Base-by-base conservation (phyloP, 305 asterid genomes). In the Fraxinus sp. region DNA sequence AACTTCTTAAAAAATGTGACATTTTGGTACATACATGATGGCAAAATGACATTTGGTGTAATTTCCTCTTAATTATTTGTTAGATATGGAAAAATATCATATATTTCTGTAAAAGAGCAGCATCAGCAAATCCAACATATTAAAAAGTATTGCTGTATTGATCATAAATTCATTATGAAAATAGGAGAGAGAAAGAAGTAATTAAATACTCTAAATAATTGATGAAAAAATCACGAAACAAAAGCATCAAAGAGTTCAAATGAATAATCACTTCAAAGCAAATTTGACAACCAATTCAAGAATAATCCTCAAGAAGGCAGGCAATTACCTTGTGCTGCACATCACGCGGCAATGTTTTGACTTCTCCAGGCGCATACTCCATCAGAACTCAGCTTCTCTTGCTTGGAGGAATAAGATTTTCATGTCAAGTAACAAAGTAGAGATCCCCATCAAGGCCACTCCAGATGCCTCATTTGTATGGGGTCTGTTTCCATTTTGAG, bases 401-500 rank as follows among this genome's bases (percentile, higher is more conserved):
- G 86, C 95, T 90, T 57, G 99, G 99, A 75, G 98, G 98, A 70
- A 94, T 89, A 79, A 96, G 97, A 85, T 87, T 91, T 41, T 88
- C 91, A 86, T 96, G 98, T 98, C 98, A 96, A 18, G 97, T 88
- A 59, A 94, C 99, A 78, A 94, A 94, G 81, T 94, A 94, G 39
- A 92, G 90, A 88, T 96, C 99, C 14, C 99, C 98, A 79, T 96
- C 98, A 11, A 96, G 86, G 89, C 94, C 99, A 90, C 98, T 96
- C 98, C 99, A 10, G 99, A 94, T 35, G 98, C 98, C 89, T 96
- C 98, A 86, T 94, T 86, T 37, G 98, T 62, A 85, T 96, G 99
- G 4, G 99, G 98, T 79, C 97, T 89, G 57, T 91, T 94, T 68
- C 99, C 99, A 49, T 89, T 91, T 86, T 93, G 98, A 77, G 99